Evolutionary conservation across 495 filamentous ascomycete species (phyloP).

Genomic region (Podospora didyma): DNA sequence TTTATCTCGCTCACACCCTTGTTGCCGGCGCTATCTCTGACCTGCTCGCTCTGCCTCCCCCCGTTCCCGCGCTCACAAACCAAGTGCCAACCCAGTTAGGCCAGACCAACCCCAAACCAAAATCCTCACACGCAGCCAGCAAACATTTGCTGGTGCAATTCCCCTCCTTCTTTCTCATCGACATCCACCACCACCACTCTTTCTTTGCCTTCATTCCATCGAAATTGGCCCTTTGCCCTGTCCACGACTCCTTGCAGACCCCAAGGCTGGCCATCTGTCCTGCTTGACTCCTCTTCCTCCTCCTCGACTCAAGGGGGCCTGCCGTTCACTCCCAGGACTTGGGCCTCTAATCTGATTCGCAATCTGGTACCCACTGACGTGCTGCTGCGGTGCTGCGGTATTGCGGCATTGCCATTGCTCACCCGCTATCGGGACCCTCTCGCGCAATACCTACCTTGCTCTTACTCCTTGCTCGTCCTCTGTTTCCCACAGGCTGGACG

Average conservation of each 20-base stretch:
- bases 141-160: neutral
- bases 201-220: too few species aligned
- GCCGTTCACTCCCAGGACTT: too few species aligned
- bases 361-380: too few species aligned
- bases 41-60: neutral
- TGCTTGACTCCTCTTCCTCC: neutral
- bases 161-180: neutral
- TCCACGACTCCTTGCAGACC: neutral
- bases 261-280: neutral
- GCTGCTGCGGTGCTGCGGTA: neutral
- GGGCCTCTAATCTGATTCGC: too few species aligned
- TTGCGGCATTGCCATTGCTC: neutral
- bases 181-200: too few species aligned
- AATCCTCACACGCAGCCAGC: neutral
- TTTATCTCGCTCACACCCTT: slow-evolving; percentile 32
- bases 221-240: neutral
- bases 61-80: slow-evolving; percentile 6
- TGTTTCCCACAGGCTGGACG: too few species aligned
- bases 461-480: too few species aligned
- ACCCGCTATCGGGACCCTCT: neutral
- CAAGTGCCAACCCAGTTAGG: too few species aligned
- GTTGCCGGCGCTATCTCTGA: slow-evolving; percentile 26
- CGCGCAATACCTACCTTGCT: too few species aligned
- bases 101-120: neutral
- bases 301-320: neutral